A percentile compares a stretch with the other conserved stretches of the same genome.
Evolutionary conservation across 2,329 filamentous ascomycete species (phyloP).

Genomic region (Scedosporium aurantiacum): DNA sequence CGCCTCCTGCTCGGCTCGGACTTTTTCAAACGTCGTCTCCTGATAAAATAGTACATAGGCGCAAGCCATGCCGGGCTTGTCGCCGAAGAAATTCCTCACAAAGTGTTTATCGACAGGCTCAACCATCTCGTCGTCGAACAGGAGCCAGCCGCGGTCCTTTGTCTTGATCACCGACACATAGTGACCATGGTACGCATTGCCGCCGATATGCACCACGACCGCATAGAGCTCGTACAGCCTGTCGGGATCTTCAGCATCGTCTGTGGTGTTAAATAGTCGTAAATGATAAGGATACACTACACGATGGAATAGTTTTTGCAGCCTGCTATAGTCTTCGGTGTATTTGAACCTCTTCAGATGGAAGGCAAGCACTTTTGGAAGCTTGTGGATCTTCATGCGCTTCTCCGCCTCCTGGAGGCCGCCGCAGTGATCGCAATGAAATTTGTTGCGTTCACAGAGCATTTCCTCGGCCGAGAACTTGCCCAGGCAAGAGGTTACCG

Average conservation of each 20-base stretch:
- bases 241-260: constrained; percentile 88
- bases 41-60: constrained; percentile 98
- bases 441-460: constrained; percentile 97
- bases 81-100: constrained; percentile 93
- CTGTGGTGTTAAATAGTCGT: constrained; percentile 93
- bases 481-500: constrained; percentile 85
- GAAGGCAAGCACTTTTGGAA: constrained; percentile 82
- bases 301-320: constrained; percentile 93
- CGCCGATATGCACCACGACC: constrained; percentile 93
- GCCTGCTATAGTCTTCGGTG: constrained; percentile 82
- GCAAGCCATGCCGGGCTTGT: constrained; percentile 80
- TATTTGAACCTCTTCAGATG: constrained; percentile 98
- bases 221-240: constrained; percentile 93
- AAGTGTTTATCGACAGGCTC: constrained; percentile 96
- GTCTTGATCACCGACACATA: constrained; percentile 98
- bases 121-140: constrained; percentile 98
- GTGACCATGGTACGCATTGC: constrained; percentile 92
- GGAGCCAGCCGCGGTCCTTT: constrained; percentile 84
- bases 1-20: constrained; percentile 68
- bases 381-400: constrained; percentile 95
- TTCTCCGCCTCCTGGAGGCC: constrained; percentile 96
- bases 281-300: constrained; percentile 96
- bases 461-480: constrained; percentile 98
- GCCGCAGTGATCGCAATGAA: constrained; percentile 95
- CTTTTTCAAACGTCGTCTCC: constrained; percentile 64